Conservation (phyloP, 2,329 filamentous ascomycete species). For the Pseudophaeomoniella oleicola region DNA sequence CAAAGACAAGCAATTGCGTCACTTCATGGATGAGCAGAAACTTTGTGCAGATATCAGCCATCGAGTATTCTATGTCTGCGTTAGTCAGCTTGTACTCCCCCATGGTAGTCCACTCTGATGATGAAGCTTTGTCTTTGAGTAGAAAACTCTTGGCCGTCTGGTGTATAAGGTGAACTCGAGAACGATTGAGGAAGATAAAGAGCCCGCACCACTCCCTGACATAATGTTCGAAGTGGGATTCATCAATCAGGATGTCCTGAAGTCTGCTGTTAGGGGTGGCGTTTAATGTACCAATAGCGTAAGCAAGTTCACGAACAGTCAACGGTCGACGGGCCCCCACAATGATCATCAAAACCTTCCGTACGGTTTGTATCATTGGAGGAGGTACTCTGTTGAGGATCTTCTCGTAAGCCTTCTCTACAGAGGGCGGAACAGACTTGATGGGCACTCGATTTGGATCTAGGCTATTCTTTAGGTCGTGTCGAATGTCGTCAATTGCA, state of each 20-base stretch:
- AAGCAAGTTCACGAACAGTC: constrained; percentile 12
- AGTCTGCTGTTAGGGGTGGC: background rate
- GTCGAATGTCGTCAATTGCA: constrained; percentile 9
- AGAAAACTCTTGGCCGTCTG: constrained; percentile 27
- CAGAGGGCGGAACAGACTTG: constrained; percentile 8
- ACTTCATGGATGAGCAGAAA: too few relatives aligned
- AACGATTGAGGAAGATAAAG: constrained; percentile 20
- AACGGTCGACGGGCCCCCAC: constrained; percentile 13
- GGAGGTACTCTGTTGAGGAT: constrained; percentile 8
- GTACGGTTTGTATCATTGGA: constrained; percentile 3
- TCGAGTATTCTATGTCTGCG: too few relatives aligned
- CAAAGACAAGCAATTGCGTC: too few relatives aligned
- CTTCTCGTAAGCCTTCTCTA: constrained; percentile 16
- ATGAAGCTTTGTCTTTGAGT: too few relatives aligned
- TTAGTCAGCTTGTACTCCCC: too few relatives aligned
- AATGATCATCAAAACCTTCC: constrained; percentile 12
- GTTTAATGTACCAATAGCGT: constrained; percentile 9
- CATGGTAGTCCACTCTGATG: too few relatives aligned
- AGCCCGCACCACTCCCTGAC: constrained; percentile 20
- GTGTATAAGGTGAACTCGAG: constrained; percentile 22
- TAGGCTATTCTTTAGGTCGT: constrained; percentile 5
- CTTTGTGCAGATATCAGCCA: too few relatives aligned
- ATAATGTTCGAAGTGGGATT: constrained; percentile 7
- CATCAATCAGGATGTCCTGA: constrained; percentile 1
- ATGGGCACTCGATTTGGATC: constrained; percentile 6